Percentiles rank a stretch among this genome's conserved stretches.
phyloP scores from a whole-genome alignment of 345 rosid species.

The Acer campestre region DNA sequence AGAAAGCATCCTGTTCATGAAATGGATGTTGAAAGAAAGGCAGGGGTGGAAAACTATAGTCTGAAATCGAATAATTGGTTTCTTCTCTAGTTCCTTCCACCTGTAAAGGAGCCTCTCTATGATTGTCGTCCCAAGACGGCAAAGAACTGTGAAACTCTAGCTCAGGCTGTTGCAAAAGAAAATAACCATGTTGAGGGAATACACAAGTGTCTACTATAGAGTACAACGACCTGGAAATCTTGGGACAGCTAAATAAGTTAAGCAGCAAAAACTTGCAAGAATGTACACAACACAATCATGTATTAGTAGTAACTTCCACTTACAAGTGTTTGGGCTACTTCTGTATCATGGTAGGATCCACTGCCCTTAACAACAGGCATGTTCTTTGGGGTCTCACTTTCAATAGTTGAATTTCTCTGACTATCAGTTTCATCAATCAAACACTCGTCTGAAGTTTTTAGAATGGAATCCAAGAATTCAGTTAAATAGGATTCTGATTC shows the following conservation, averaged over 20 bases:
- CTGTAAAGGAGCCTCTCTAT: conserved; percentile 6
- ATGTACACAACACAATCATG: not conserved
- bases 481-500: conserved; percentile 40
- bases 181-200: conserved; percentile 7
- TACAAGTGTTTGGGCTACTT: conserved; percentile 24
- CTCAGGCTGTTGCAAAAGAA: conserved; percentile 23
- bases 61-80: conserved; percentile 1
- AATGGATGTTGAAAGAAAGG: not conserved
- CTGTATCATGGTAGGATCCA: conserved; percentile 19
- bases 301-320: conserved; percentile 23
- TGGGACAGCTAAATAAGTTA: not conserved
- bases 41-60: not conserved
- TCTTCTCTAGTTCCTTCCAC: conserved; percentile 10
- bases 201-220: not conserved
- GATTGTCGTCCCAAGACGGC: conserved; percentile 2
- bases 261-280: not conserved
- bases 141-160: conserved; percentile 16
- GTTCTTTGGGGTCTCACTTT: conserved; percentile 13
- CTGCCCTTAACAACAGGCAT: conserved; percentile 12
- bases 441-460: conserved; percentile 36
- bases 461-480: conserved; percentile 47
- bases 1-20: conserved; percentile 4
- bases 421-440: conserved; percentile 4
- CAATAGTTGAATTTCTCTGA: conserved; percentile 21
- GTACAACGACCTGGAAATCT: not conserved